A percentile compares a stretch with the other conserved stretches of the same genome.
These are phyloP conservation scores for Macrophomina phaseolina DNA, from an alignment of 2,329 filamentous ascomycete genomes.

Conservation along the genomic window DNA sequence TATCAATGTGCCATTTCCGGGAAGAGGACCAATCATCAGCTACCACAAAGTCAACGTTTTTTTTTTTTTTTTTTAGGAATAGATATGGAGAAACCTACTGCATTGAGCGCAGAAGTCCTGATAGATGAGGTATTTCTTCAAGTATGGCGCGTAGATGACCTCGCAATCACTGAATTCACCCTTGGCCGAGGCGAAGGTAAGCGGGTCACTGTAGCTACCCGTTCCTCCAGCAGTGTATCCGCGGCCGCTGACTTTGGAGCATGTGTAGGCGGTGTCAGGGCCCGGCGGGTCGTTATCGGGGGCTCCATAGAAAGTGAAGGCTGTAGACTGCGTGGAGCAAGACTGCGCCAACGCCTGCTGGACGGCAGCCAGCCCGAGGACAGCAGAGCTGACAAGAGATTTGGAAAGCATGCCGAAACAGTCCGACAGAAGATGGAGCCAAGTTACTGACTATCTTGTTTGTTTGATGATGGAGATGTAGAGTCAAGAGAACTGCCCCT, in stretches of 20 bases:
- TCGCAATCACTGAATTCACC: constrained; percentile 52
- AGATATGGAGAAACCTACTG: not conserved
- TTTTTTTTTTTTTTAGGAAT: too few species aligned
- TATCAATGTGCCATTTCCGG: constrained; percentile 33
- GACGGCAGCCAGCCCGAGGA: not conserved
- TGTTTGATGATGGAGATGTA: not conserved
- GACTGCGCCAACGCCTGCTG: not conserved
- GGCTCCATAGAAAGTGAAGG: constrained; percentile 36
- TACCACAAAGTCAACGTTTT: constrained; percentile 24
- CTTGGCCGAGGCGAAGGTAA: constrained; percentile 51
- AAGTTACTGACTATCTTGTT: not conserved
- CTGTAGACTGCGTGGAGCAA: not conserved
- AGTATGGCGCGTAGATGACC: constrained; percentile 52
- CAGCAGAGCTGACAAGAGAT: not conserved
- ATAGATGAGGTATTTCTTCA: constrained; percentile 51
- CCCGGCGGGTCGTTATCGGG: constrained; percentile 38
- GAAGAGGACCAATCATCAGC: constrained; percentile 29
- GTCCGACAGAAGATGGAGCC: not conserved
- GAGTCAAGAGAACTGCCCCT: not conserved
- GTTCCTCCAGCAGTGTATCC: constrained; percentile 47
- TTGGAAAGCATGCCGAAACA: not conserved
- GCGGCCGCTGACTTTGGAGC: constrained; percentile 30
- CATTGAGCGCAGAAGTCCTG: constrained; percentile 46
- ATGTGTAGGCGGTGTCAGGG: constrained; percentile 35
- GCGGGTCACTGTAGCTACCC: constrained; percentile 50